These are phyloP conservation scores for Diaporthe nobilis DNA, from an alignment of 2,329 filamentous ascomycete genomes.

Conservation along the genomic window DNA sequence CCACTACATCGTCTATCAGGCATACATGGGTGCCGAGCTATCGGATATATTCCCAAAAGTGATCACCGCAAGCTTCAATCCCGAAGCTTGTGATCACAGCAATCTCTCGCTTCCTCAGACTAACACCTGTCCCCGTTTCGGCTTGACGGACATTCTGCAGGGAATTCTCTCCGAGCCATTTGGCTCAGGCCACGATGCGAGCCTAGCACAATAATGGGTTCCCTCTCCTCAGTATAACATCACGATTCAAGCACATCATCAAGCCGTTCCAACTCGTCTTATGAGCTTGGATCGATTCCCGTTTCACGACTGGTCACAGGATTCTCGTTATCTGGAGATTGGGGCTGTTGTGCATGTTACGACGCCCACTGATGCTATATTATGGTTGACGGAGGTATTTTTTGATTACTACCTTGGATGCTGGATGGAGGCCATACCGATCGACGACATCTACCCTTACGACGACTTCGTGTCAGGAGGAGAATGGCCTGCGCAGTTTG, in stretches of 20 bases:
- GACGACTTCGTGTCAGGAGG: neutral
- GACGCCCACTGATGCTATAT: neutral
- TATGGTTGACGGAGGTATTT: neutral
- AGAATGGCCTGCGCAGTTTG: neutral
- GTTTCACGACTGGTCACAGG: too few relatives aligned
- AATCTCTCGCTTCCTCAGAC: neutral
- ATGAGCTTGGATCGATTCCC: neutral
- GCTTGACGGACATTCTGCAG: neutral
- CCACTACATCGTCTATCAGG: neutral
- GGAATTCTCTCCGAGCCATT: neutral
- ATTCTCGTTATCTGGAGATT: too few relatives aligned
- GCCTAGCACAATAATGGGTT: too few relatives aligned
- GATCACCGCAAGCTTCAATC: neutral
- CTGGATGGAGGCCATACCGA: neutral
- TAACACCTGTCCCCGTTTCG: neutral
- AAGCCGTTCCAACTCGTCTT: neutral
- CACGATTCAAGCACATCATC: neutral
- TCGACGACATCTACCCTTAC: rapidly evolving
- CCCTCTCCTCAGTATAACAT: neutral
- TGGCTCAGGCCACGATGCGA: too few relatives aligned
- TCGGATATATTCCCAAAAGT: neutral
- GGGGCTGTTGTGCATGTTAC: neutral
- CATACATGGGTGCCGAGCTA: neutral
- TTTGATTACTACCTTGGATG: neutral
- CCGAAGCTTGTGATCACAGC: neutral